Evolutionary conservation across 2,329 filamentous ascomycete species (phyloP), one percentile per base, ranked within the genome.

Genomic region (Stachybotrys echinatus): DNA sequence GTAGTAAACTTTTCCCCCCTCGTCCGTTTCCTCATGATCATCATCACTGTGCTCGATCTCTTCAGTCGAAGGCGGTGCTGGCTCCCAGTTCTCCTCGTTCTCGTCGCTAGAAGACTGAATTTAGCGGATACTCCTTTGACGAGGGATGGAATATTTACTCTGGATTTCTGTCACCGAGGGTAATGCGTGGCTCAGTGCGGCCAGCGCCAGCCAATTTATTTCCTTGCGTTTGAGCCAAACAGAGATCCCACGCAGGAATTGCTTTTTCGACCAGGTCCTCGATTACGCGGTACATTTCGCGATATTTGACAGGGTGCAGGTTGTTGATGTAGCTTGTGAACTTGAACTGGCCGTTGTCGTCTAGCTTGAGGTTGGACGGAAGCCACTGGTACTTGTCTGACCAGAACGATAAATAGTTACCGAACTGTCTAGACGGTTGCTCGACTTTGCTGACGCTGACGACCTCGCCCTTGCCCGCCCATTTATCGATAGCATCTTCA

Each of bases 261-360:
- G 68, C 55, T 7, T 54, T 57, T 2, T 64, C 58, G 5, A 73
- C 57, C 2, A 74, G 56, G 23, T 64, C 50, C 48, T 73, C 71
- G 2, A 74, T 54, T 1, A 66, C 56, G 0, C n/a, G 3, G 44
- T 74, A 74, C 0, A 73, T 55, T 0, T 58, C 52, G 0, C 4
- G 4, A 6, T 63, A 50, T 39, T 60, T 58, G 2, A 17, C 49
- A 18, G 74, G 74, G 48, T 77, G 71, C 0, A 76, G 58, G 47
- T 73, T 74, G 52, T 76, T 77, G 53, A 77, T 67, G 50, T 77
- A 77, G 52, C 69, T 74, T 1, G 66, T 64, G 21, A 76, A 69
- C 5, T 60, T 59, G 12, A 69, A 62, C 2, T 54, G 60, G 1
- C 55, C 52, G 10, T 62, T 63, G 2, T 59, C 56, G 8, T 69